phyloP scores from a whole-genome alignment of 768 basidiomycete genomes.

The Infundibulicybe gibba region DNA sequence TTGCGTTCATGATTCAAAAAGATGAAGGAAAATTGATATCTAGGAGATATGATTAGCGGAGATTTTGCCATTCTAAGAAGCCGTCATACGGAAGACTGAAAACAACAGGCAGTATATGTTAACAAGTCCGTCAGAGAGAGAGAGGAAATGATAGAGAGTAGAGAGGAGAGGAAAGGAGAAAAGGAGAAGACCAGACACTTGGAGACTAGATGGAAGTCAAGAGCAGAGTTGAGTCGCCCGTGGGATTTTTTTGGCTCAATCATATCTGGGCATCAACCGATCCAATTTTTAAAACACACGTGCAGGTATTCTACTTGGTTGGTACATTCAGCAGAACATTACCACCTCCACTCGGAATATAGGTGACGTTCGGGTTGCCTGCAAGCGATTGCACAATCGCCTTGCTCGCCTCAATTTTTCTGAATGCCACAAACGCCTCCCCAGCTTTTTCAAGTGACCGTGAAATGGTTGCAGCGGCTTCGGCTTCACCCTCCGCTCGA shows the following conservation, averaged over 20 bases:
- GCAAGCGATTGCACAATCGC: slow-evolving; percentile 89
- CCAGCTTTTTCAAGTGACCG: slow-evolving; percentile 89
- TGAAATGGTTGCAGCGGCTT: slow-evolving; percentile 93
- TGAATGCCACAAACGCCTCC: slow-evolving; percentile 90
- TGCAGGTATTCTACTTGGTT: slow-evolving; percentile 33
- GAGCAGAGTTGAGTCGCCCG: slow-evolving; percentile 33
- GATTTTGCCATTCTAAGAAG: slow-evolving; percentile 1
- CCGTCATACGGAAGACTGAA: slow-evolving; percentile 50
- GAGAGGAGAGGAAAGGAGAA: slow-evolving; percentile 40
- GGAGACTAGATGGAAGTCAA: slow-evolving; percentile 46
- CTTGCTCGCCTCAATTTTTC: slow-evolving; percentile 97
- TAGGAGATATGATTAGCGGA: slow-evolving; percentile 23
- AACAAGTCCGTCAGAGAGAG: slow-evolving; percentile 56
- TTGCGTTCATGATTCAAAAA: slow-evolving; percentile 72
- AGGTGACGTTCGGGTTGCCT: slow-evolving; percentile 81
- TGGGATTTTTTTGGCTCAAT: slow-evolving; percentile 35
- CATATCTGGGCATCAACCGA: slow-evolving; percentile 14
- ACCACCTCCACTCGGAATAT: slow-evolving; percentile 77
- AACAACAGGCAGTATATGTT: slow-evolving; percentile 46
- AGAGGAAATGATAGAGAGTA: slow-evolving; percentile 40
- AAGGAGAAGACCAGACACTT: slow-evolving; percentile 37
- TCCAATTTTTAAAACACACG: slow-evolving; percentile 1
- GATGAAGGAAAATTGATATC: slow-evolving; percentile 51
- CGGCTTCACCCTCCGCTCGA: slow-evolving; percentile 97
- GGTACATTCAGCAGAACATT: slow-evolving; percentile 85